A percentile compares a stretch with the other conserved stretches of the same genome.
These are phyloP conservation scores for Melastoma malabathricum DNA, from an alignment of 345 rosid genomes.

Conservation along the genomic window DNA sequence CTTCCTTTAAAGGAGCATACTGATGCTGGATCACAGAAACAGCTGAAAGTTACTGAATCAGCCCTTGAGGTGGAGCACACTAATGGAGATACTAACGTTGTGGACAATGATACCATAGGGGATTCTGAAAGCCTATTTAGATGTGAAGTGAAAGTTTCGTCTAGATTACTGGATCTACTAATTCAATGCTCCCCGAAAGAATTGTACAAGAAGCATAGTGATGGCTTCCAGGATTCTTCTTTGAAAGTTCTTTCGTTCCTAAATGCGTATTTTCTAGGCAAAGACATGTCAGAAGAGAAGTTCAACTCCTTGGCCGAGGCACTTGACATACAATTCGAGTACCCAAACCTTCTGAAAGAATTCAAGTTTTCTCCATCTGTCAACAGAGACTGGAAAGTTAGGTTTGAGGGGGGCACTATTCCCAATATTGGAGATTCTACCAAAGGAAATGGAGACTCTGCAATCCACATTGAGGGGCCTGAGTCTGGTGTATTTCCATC, in stretches of 20 bases:
- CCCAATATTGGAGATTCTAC: constrained; percentile 10
- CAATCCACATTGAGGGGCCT: constrained; percentile 36
- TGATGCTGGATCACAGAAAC: constrained; percentile 41
- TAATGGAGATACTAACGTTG: constrained; percentile 17
- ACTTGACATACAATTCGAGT: constrained; percentile 23
- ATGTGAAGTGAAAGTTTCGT: constrained; percentile 57
- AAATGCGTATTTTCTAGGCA: constrained; percentile 39
- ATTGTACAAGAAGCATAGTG: constrained; percentile 50
- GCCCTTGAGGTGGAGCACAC: constrained; percentile 15
- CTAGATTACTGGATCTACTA: constrained; percentile 49
- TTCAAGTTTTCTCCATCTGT: constrained; percentile 19
- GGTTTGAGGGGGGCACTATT: constrained; percentile 16
- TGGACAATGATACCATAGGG: constrained; percentile 11
- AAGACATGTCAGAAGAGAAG: constrained; percentile 27
- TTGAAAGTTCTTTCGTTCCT: constrained; percentile 68
- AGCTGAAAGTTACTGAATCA: constrained; percentile 29
- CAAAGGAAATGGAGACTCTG: constrained; percentile 16
- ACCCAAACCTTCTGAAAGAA: constrained; percentile 27
- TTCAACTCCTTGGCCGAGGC: constrained; percentile 22
- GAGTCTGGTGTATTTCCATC: constrained; percentile 49
- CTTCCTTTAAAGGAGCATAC: constrained; percentile 27
- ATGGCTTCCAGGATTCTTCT: constrained; percentile 61
- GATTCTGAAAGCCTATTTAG: constrained; percentile 26
- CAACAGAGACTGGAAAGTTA: constrained; percentile 8
- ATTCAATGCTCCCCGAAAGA: constrained; percentile 51